Base-by-base conservation (phyloP, 2,329 filamentous ascomycete species). In the Monosporascus ibericus region DNA sequence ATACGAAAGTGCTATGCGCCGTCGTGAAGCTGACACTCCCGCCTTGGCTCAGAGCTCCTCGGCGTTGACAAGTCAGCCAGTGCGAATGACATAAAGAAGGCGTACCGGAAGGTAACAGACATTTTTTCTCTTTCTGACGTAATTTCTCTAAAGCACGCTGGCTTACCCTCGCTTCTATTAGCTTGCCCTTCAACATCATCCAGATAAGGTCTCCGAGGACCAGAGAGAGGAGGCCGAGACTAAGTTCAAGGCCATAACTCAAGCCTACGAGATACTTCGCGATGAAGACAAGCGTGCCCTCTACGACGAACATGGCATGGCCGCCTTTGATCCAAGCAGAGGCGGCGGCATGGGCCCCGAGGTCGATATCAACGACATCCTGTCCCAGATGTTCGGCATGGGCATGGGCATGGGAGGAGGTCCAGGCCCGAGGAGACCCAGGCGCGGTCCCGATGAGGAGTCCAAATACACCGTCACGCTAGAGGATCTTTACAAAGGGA, bases 401-500 rank as follows among this genome's bases (percentile, higher is more conserved):
- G 81, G 82, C 56, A 82, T 86, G 38, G 67, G 49, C 42, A 60
- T 60, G 58, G 57, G 56, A 18, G 64, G 51, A 22, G 68, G 65
- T 20, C 68, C 65, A 36, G 77, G 79, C 3, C 82, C 83, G 11
- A 76, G 76, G 59, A 77, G 80, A 59, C 85, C 85, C 24, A 78
- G 86, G 54, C 87, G 85, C 63, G 91, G 92, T 46, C 84, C 81
- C 50, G 86, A 92, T 60, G 92, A 96, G 70, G 87, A 95, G 68
- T 90, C 95, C 64, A 83, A 90, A 63, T 97, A 99, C 73, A 86
- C 91, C 68, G 89, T 97, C 53, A 88, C 85, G 2, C 75, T 99
- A 54, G 94, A 97, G 70, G 94, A 99, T 71, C 79, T 99, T 34
- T 99, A 97, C 80, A 96, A 95, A 75, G 94, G 94, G 64, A 96